Conservation (phyloP, 805 yeast species). For the Torulaspora maleeae region DNA sequence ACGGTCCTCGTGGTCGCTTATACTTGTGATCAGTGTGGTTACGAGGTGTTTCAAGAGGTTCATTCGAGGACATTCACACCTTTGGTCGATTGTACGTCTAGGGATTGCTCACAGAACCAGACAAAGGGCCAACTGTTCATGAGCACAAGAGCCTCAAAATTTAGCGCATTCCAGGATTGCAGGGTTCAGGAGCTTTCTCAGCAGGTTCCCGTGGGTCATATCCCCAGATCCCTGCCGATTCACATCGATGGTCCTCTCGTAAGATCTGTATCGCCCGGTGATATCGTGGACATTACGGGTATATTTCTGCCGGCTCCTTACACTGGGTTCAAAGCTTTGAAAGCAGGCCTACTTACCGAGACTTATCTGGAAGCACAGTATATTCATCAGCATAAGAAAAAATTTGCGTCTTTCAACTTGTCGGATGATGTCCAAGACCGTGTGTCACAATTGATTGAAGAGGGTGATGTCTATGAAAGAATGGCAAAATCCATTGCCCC, state of each 20-base stretch:
- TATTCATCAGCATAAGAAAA: conserved; percentile 82
- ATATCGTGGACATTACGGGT: conserved; percentile 88
- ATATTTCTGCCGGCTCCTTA: conserved; percentile 91
- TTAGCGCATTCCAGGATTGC: conserved; percentile 91
- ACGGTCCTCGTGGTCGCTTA: conserved; percentile 86
- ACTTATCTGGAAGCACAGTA: conserved; percentile 87
- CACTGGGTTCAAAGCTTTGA: conserved; percentile 88
- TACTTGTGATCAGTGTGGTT: conserved; percentile 96
- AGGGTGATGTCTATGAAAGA: conserved; percentile 72
- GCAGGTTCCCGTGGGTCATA: conserved; percentile 97
- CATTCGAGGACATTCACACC: conserved; percentile 81
- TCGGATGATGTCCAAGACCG: conserved; percentile 52
- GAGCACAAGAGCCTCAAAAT: conserved; percentile 94
- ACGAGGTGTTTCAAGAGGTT: conserved; percentile 94
- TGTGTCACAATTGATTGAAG: conserved; percentile 49
- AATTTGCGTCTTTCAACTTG: conserved; percentile 62
- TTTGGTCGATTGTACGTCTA: conserved; percentile 78
- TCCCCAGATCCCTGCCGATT: conserved; percentile 80
- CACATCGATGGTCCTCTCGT: conserved; percentile 92
- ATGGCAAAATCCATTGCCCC: conserved; percentile 92
- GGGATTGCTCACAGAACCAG: conserved; percentile 70
- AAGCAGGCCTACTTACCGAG: conserved; percentile 91
- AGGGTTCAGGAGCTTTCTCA: conserved; percentile 89
- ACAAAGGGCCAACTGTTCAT: conserved; percentile 85
- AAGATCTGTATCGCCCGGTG: conserved; percentile 87